Base-by-base conservation (phyloP, 768 basidiomycete genomes). In the Pleurotus salmoneostramineus region DNA sequence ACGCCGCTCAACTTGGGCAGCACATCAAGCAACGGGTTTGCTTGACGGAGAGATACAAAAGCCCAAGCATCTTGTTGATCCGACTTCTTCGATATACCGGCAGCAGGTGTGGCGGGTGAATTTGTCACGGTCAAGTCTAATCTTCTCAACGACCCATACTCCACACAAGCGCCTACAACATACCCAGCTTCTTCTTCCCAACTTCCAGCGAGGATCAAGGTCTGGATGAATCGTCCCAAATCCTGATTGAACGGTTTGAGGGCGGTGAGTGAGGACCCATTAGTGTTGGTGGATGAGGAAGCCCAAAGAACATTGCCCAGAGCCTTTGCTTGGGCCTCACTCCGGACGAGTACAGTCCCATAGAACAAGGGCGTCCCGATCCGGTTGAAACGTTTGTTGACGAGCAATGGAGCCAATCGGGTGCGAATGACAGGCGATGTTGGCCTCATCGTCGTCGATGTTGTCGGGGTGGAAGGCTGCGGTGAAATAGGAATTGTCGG, bases 331-430 rank as follows among this genome's bases (percentile, higher is more conserved):
- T 84, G 79, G 8, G 52, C 36, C 0, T 74, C 60, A 0, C 79
- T 72, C 37, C 66, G 70, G 46, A 88, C 64, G 62, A 74, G 72
- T 44, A 88, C 59, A 44, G 76, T 74, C 64, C 79, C 73, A 72
- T 87, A 87, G 60, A 83, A 75, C 10, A 85, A 73, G 1, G 85
- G 85, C 0, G 77, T 77, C 1, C 74, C 77, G 59, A 88, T 85
- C 58, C 87, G 77, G 45, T 76, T 68, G 71, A 86, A 83, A 21
- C 71, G 64, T 40, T 69, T 77, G 50, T 70, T 85, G 47, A 83
- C 81, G 52, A 82, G 77, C 12, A 88, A 76, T 0, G 78, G 74
- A 4, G 81, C 72, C 14, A 71, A 64, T 11, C 68, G 69, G 33
- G 68, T 64, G 46, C 52, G 50, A 6, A 51, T 51, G 14, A 50